These are phyloP conservation scores for Flueggea neowawraea DNA, from an alignment of 441 rosid species.

Conservation along the genomic window DNA sequence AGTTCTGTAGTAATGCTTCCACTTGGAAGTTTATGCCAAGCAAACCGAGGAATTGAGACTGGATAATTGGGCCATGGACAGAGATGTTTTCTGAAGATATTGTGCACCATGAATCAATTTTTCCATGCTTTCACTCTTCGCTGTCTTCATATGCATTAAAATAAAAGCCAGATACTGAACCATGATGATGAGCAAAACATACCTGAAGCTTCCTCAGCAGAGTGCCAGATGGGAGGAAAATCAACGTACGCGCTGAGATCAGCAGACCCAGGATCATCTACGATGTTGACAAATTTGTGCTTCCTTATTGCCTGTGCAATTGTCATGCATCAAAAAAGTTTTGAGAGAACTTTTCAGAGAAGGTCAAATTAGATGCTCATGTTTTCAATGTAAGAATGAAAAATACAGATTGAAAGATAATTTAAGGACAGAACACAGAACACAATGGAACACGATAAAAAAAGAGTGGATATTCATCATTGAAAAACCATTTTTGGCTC, in stretches of 20 bases:
- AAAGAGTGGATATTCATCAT: no score
- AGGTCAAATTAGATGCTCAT: not conserved
- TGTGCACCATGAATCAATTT: slow-evolving; percentile 6
- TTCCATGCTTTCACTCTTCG: not conserved
- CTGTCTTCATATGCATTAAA: not conserved
- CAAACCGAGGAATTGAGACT: slow-evolving; percentile 84
- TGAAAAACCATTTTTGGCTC: no score
- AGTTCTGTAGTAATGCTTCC: slow-evolving; percentile 72
- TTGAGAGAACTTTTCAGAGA: not conserved
- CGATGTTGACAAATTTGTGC: slow-evolving; percentile 82
- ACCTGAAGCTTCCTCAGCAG: slow-evolving; percentile 93
- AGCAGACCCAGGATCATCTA: slow-evolving; percentile 88
- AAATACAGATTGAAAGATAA: no score
- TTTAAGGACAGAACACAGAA: no score
- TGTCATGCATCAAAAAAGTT: not conserved
- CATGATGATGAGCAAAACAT: slow-evolving; percentile 5
- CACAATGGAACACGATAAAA: no score
- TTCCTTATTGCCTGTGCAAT: slow-evolving; percentile 78
- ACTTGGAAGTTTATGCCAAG: slow-evolving; percentile 97
- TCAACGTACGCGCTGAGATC: slow-evolving; percentile 96
- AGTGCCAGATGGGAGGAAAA: slow-evolving; percentile 73
- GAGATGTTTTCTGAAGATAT: slow-evolving; percentile 54
- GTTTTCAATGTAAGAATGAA: not conserved
- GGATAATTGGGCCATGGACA: slow-evolving; percentile 83
- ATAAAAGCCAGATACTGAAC: not conserved